Conservation (phyloP, 2,329 filamentous ascomycete species). For the Xylaria sp. region DNA sequence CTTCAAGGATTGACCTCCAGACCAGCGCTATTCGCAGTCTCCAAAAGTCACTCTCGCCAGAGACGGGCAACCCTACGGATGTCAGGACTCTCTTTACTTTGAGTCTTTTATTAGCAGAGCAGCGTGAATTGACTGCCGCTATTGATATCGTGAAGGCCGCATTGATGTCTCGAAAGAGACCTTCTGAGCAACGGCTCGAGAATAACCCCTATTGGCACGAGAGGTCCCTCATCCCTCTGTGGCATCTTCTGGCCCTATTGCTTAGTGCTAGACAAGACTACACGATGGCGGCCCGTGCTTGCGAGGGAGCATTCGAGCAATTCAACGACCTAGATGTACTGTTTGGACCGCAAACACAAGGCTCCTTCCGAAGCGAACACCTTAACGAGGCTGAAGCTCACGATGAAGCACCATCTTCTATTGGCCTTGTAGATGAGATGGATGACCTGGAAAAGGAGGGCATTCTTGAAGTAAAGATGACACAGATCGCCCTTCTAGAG, state of each 20-base stretch:
- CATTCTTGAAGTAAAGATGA: constrained; percentile 94
- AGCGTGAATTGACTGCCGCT: constrained; percentile 70
- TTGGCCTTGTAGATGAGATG: constrained; percentile 69
- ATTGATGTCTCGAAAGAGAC: constrained; percentile 54
- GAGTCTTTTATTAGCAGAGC: constrained; percentile 80
- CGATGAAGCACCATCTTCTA: constrained; percentile 31
- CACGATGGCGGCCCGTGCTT: constrained; percentile 71
- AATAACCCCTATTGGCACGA: constrained; percentile 56
- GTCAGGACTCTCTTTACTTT: constrained; percentile 75
- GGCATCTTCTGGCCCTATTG: constrained; percentile 85
- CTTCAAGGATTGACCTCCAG: constrained; percentile 66
- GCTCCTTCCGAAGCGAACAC: constrained; percentile 58
- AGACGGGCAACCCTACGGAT: constrained; percentile 61
- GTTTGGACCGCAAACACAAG: constrained; percentile 55
- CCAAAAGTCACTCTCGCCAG: constrained; percentile 64
- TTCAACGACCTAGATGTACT: constrained; percentile 68
- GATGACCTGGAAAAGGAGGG: constrained; percentile 77
- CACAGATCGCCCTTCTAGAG: constrained; percentile 79
- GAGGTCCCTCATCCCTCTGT: constrained; percentile 67
- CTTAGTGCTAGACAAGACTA: constrained; percentile 85
- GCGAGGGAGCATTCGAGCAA: constrained; percentile 86
- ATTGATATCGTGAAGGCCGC: constrained; percentile 78
- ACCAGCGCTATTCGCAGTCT: constrained; percentile 71
- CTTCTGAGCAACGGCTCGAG: constrained; percentile 40
- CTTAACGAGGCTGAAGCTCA: constrained; percentile 50